Evolutionary conservation across 257 asterid species (phyloP).

Genomic region (Solanum chiquidenum): DNA sequence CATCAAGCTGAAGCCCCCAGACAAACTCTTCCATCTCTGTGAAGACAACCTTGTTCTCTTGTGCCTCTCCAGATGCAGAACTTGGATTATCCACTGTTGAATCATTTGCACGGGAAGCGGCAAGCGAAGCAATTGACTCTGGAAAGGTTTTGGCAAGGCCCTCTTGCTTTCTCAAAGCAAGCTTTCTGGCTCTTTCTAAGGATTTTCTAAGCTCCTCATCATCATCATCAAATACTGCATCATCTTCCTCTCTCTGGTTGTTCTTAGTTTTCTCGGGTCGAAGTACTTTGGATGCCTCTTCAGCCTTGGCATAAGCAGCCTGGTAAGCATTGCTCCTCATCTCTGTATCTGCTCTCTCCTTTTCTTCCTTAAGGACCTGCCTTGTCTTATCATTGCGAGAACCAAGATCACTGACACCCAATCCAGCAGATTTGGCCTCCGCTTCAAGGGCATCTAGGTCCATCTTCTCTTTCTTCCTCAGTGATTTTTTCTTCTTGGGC

Average conservation of each 20-base stretch:
- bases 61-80: slow-evolving; percentile 41
- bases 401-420: slow-evolving; percentile 85
- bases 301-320: slow-evolving; percentile 77
- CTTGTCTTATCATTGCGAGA: slow-evolving; percentile 61
- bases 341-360: slow-evolving; percentile 68
- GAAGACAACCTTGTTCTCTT: slow-evolving; percentile 75
- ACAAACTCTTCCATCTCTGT: slow-evolving; percentile 99
- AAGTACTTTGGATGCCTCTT: slow-evolving; percentile 88
- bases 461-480: slow-evolving; percentile 87
- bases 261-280: slow-evolving; percentile 31
- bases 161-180: slow-evolving; percentile 58
- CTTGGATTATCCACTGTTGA: slow-evolving; percentile 27
- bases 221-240: slow-evolving; percentile 67
- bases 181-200: slow-evolving; percentile 77
- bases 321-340: slow-evolving; percentile 67
- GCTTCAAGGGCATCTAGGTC: slow-evolving; percentile 83
- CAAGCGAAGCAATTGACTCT: slow-evolving; percentile 36
- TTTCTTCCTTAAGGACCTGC: slow-evolving; percentile 66
- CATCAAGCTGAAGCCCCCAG: slow-evolving; percentile 91
- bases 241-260: slow-evolving; percentile 47
- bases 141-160: slow-evolving; percentile 40
- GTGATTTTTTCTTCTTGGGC: slow-evolving; percentile 91
- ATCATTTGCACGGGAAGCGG: slow-evolving; percentile 34
- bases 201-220: slow-evolving; percentile 88
- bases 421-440: slow-evolving; percentile 85